Conservation (phyloP, 768 basidiomycete genomes). For the Pisolithus albus region DNA sequence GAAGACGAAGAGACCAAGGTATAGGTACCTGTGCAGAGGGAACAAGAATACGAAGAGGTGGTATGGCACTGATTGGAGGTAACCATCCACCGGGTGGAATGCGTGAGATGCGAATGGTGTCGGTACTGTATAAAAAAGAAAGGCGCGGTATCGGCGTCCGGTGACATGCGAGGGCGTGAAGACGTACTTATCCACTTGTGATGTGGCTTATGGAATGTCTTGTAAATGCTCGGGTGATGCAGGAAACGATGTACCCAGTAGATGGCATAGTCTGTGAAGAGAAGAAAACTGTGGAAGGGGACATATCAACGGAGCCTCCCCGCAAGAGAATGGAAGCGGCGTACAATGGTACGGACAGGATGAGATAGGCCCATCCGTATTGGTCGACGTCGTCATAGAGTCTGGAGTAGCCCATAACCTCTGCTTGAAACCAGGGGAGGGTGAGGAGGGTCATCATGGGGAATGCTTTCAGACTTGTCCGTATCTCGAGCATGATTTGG, state of each 20-base stretch:
- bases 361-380: conserved; percentile 70
- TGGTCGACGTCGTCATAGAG: conserved; percentile 75
- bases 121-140: conserved; percentile 53
- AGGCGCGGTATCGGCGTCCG: conserved; percentile 3
- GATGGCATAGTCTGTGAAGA: conserved; percentile 88
- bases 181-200: conserved; percentile 95
- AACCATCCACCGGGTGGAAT: conserved; percentile 96
- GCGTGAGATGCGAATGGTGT: conserved; percentile 97
- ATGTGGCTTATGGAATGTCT: conserved; percentile 91
- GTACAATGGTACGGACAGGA: conserved; percentile 63
- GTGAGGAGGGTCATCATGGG: conserved; percentile 80
- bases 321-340: conserved; percentile 18
- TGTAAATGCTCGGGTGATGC: conserved; percentile 84
- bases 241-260: conserved; percentile 96
- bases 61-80: conserved; percentile 89
- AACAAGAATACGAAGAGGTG: conserved; percentile 88
- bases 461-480: conserved; percentile 64
- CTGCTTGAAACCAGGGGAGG: conserved; percentile 89
- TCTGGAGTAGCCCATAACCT: conserved; percentile 78
- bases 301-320: not conserved
- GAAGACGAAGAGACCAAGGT: conserved; percentile 79
- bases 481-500: conserved; percentile 80
- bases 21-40: conserved; percentile 81
- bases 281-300: conserved; percentile 48
- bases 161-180: not conserved